phyloP scores from a whole-genome alignment of 139 green algal genomes.

The Raphidocelis subcapitata region DNA sequence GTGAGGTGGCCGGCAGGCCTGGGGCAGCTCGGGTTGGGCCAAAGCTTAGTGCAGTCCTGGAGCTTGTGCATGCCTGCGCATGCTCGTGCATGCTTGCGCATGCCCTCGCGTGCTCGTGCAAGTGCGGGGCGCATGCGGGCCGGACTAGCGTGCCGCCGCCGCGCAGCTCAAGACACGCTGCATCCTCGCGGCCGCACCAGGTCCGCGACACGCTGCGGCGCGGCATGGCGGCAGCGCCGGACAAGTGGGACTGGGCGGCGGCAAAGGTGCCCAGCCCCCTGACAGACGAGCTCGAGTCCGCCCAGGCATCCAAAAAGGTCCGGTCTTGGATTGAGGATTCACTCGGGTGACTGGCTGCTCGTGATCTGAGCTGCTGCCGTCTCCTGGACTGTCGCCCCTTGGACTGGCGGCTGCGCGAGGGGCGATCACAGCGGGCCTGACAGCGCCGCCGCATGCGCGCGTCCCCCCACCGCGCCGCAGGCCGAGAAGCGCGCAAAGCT shows the following conservation, averaged over 20 bases:
- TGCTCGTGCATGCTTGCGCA: neutral
- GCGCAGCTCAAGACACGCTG: too few relatives aligned
- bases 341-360: too few relatives aligned
- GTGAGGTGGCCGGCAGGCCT: slow-evolving; percentile 1
- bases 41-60: neutral
- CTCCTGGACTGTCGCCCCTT: neutral
- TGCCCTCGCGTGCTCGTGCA: too few relatives aligned
- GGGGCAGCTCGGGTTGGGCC: neutral
- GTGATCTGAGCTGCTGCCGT: neutral
- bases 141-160: too few relatives aligned
- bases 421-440: neutral
- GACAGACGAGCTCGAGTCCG: slow-evolving; percentile 67
- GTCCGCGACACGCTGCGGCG: slow-evolving; percentile 72
- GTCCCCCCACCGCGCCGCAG: slow-evolving; percentile 35
- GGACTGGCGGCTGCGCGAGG: neutral
- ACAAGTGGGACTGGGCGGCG: slow-evolving; percentile 63
- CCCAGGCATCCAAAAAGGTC: slow-evolving; percentile 56
- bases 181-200: too few relatives aligned
- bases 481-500: slow-evolving; percentile 67
- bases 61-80: neutral
- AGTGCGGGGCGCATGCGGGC: too few relatives aligned
- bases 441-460: neutral
- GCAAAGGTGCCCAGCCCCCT: slow-evolving; percentile 65
- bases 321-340: too few relatives aligned
- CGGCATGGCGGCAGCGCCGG: slow-evolving; percentile 47